Conservation (phyloP, 176 grass and related monocot species). For the Musa troglodytarum region DNA sequence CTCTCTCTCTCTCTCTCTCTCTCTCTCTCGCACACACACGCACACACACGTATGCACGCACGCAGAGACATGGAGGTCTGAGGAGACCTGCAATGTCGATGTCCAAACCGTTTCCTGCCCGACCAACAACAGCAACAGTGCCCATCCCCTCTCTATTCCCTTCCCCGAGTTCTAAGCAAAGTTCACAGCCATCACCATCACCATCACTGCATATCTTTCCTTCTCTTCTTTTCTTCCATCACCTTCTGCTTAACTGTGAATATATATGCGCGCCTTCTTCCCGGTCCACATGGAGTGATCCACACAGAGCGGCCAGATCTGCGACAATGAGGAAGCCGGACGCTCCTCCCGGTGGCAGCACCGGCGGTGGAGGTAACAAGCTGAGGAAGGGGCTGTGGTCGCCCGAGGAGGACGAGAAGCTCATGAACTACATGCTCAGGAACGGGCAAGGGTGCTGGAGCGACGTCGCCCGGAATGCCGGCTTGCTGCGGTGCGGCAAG, state of each 20-base stretch:
- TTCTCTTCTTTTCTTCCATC: conserved; percentile 7
- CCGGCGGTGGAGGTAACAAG: conserved; percentile 17
- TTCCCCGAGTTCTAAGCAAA: conserved; percentile 95
- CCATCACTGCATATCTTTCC: conserved; percentile 41
- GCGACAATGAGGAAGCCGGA: conserved; percentile 54
- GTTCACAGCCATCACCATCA: conserved; percentile 67
- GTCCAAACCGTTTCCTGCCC: neutral
- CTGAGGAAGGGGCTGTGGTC: conserved; percentile 95
- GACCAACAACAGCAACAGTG: conserved; percentile 34
- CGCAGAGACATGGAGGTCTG: too few relatives aligned
- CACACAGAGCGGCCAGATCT: too few relatives aligned
- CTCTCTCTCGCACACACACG: too few relatives aligned
- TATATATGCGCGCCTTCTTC: conserved; percentile 10
- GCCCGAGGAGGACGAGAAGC: conserved; percentile 93
- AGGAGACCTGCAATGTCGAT: neutral
- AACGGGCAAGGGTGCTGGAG: conserved; percentile 95
- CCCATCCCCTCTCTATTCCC: neutral
- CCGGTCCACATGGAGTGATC: conserved; percentile 5
- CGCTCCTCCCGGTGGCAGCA: too few relatives aligned
- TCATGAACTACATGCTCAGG: conserved; percentile 79
- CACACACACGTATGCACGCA: too few relatives aligned
- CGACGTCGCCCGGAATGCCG: conserved; percentile 87
- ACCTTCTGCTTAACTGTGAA: conserved; percentile 5
- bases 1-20: too few relatives aligned
- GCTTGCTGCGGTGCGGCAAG: conserved; percentile 87